phyloP scores from a whole-genome alignment of 2,329 filamentous ascomycete species.

The Knufia petricola region DNA sequence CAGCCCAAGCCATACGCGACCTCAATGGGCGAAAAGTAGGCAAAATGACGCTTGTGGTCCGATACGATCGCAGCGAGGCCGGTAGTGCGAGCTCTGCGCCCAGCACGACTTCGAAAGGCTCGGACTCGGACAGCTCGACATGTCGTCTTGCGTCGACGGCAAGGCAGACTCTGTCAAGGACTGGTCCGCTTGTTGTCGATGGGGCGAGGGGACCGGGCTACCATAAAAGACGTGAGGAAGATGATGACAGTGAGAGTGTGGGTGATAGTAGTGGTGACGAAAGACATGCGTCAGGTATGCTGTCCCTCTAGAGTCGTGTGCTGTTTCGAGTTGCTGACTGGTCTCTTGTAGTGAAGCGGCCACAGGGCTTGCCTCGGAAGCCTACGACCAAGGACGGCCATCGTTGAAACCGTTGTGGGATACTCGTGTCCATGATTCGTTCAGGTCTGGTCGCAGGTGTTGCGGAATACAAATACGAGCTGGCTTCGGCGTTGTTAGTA shows the following conservation, averaged over 20 bases:
- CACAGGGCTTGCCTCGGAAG: no score
- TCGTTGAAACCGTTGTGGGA: no score
- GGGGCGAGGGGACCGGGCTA: conserved; percentile 12
- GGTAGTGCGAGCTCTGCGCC: conserved; percentile 5
- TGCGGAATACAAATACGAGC: no score
- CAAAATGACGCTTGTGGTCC: not conserved
- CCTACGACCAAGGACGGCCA: no score
- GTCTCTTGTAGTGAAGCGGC: no score
- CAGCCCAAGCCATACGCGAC: conserved; percentile 12
- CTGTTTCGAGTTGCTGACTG: no score
- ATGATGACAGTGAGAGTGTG: conserved; percentile 13
- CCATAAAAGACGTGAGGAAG: conserved; percentile 7
- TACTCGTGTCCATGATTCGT: no score
- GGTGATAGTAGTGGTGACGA: conserved; percentile 11
- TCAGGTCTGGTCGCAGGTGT: no score
- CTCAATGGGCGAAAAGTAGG: conserved; percentile 13
- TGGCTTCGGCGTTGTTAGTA: no score
- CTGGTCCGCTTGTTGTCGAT: conserved; percentile 19
- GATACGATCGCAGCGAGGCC: conserved; percentile 5
- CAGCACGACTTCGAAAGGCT: not conserved
- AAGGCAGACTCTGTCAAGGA: not conserved
- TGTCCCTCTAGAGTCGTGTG: not conserved
- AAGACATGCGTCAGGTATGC: not conserved
- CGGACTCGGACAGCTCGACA: conserved; percentile 7
- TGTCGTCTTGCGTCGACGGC: not conserved